Conservation (phyloP, 768 basidiomycete genomes). For the Amanita brunnescens region DNA sequence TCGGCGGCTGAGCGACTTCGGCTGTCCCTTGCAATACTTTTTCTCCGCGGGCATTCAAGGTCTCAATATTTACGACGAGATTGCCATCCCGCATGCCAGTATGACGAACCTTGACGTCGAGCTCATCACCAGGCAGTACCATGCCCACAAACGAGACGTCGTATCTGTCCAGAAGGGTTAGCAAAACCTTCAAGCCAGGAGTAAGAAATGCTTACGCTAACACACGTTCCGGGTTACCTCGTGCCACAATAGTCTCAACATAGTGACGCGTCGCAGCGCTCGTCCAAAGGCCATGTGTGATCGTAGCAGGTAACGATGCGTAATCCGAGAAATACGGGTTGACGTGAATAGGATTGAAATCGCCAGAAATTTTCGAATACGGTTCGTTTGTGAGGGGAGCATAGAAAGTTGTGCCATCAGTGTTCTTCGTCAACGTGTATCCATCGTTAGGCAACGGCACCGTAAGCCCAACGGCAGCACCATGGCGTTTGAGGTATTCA, state of each 20-base stretch:
- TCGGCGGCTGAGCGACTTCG: constrained; percentile 86
- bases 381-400: constrained; percentile 91
- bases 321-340: constrained; percentile 98
- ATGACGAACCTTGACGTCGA: constrained; percentile 83
- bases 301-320: constrained; percentile 88
- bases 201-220: constrained; percentile 51
- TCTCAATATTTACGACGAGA: constrained; percentile 85
- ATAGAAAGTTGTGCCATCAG: constrained; percentile 56
- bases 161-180: constrained; percentile 43
- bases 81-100: constrained; percentile 89
- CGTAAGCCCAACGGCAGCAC: constrained; percentile 65
- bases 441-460: constrained; percentile 78
- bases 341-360: constrained; percentile 98
- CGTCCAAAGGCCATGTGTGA: constrained; percentile 97
- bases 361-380: constrained; percentile 92
- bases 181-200: constrained; percentile 3
- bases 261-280: constrained; percentile 90
- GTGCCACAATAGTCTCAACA: constrained; percentile 89
- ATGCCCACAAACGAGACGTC: constrained; percentile 95
- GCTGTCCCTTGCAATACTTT: constrained; percentile 90
- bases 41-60: constrained; percentile 75
- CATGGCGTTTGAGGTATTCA: constrained; percentile 89
- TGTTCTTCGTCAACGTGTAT: constrained; percentile 68
- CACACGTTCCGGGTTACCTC: constrained; percentile 88
- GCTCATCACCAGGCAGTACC: constrained; percentile 86